Evolutionary conservation across 2,329 filamentous ascomycete genomes (phyloP).

Genomic region (Pseudogymnoascus sp.): DNA sequence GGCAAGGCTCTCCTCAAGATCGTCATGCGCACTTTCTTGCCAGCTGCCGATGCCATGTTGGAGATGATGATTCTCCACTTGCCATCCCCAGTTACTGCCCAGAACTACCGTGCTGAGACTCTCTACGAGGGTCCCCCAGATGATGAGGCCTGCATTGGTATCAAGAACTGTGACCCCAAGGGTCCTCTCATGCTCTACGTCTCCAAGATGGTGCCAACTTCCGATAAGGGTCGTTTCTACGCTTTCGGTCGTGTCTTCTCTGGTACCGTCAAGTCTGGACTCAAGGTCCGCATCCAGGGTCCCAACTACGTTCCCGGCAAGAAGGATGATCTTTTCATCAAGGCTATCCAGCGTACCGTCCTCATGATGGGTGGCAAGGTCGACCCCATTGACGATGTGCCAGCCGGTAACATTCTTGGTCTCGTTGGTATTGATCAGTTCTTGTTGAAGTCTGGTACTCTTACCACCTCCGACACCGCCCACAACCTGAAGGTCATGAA

Average conservation of each 20-base stretch:
- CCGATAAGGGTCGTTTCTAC: slow-evolving; percentile 99
- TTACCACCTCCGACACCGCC: slow-evolving; percentile 92
- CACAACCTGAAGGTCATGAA: slow-evolving; percentile 99
- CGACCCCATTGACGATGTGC: slow-evolving; percentile 97
- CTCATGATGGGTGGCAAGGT: slow-evolving; percentile 99
- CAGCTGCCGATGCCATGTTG: slow-evolving; percentile 91
- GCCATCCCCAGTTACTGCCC: slow-evolving; percentile 88
- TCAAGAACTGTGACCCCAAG: slow-evolving; percentile 97
- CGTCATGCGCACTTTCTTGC: slow-evolving; percentile 98
- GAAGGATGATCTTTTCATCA: slow-evolving; percentile 99
- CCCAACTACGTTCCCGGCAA: slow-evolving; percentile 97
- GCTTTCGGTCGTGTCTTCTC: slow-evolving; percentile 99
- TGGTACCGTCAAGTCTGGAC: slow-evolving; percentile 92
- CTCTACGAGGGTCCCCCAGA: slow-evolving; percentile 96
- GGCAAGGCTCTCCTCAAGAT: slow-evolving; percentile 97
- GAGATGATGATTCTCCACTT: slow-evolving; percentile 99
- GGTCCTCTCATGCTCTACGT: slow-evolving; percentile 99
- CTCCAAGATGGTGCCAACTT: slow-evolving; percentile 99
- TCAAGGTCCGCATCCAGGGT: slow-evolving; percentile 99
- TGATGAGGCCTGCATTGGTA: slow-evolving; percentile 87
- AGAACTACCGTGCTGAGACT: slow-evolving; percentile 97
- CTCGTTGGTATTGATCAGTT: slow-evolving; percentile 99
- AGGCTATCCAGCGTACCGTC: slow-evolving; percentile 98
- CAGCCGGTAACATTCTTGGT: slow-evolving; percentile 99
- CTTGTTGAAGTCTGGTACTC: slow-evolving; percentile 99